Percentiles rank a stretch among this genome's conserved stretches.
Evolutionary conservation across 176 grass and related monocot genomes (phyloP).

Genomic region (Aegilops tauschii): DNA sequence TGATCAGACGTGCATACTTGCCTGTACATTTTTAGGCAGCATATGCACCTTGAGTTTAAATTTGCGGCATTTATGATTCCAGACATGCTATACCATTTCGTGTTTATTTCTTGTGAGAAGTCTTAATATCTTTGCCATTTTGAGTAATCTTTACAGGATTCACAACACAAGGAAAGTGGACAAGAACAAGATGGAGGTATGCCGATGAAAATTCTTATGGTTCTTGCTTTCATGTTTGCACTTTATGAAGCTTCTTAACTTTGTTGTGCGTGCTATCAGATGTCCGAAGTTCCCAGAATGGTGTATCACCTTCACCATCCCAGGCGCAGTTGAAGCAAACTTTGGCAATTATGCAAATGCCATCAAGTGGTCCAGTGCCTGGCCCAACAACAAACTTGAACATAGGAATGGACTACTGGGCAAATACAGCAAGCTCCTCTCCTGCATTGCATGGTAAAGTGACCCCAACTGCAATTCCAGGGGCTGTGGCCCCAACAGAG

Average conservation of each 20-base stretch:
- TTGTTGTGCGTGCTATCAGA: conserved; percentile 40
- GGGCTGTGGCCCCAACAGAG: conserved; percentile 55
- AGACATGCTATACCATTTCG: neutral
- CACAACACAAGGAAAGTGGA: conserved; percentile 64
- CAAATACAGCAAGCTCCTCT: conserved; percentile 44
- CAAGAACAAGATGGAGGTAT: conserved; percentile 74
- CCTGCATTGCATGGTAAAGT: conserved; percentile 52
- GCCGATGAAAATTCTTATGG: conserved; percentile 11
- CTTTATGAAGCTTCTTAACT: conserved; percentile 24
- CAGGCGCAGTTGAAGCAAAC: conserved; percentile 57
- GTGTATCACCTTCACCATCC: conserved; percentile 39
- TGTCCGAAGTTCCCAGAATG: conserved; percentile 66
- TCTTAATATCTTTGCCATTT: conserved; percentile 22
- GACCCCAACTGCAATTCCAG: conserved; percentile 39
- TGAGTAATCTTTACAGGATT: conserved; percentile 43
- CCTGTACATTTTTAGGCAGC: neutral
- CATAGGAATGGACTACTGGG: conserved; percentile 91
- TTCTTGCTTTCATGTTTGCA: conserved; percentile 13
- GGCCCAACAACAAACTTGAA: conserved; percentile 79
- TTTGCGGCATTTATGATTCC: conserved; percentile 8
- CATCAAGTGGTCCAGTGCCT: conserved; percentile 50
- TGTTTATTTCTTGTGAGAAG: conserved; percentile 4
- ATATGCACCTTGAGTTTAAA: neutral
- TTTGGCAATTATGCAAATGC: conserved; percentile 53
- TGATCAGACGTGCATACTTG: neutral